Base-by-base conservation (phyloP, 352 stramenopile genomes). In the Blastocystis hominis region DNA sequence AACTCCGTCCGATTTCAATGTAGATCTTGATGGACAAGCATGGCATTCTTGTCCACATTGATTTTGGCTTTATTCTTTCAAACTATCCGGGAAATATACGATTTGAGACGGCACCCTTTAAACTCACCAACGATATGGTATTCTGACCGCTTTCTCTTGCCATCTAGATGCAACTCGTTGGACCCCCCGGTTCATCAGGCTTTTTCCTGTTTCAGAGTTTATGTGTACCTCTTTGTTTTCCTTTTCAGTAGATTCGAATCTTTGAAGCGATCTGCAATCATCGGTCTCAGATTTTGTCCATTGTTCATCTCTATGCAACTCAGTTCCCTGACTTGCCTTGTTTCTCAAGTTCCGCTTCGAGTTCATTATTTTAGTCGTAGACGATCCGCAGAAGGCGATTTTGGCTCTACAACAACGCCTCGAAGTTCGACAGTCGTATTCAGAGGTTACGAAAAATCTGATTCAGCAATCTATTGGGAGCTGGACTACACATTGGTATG, bases 1-100 rank as follows among this genome's bases (percentile, higher is more conserved):
- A 38, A 15, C 15, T 9, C 24, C 5, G 36, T 10, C 50, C 9
- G 7, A n/a, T 30, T 20, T 13, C 4, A 30, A 9, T 9, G 54
- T 98, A 99, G 89, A 98, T 99, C 66, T 98, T 99, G 94, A 93
- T 99, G 69, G 96, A 98, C 91, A 97, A 94, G 62, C 92, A 96
- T 91, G 96, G 97, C 15, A 95, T 97, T 90, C 92, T 99, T 9
- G 97, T 99, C 87, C 96, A 99, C 91, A 99, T 99, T 88, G 97
- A 99, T 90, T 99, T 98, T 91, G 97, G 97, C 6, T 99, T 99
- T 90, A 91, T 98, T 54, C 94, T 99, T 76, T 96, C 96, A 36
- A 98, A 98, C 91, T 96, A 95, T 44, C 96, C 97, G 0, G 97
- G 97, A 87, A 98, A 97, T 91, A 98, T 98, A 72, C 97, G 92